A percentile compares a stretch with the other conserved stretches of the same genome.
Evolutionary conservation across 805 yeast species (phyloP).

Genomic region (Zygoascus ofunaensis): DNA sequence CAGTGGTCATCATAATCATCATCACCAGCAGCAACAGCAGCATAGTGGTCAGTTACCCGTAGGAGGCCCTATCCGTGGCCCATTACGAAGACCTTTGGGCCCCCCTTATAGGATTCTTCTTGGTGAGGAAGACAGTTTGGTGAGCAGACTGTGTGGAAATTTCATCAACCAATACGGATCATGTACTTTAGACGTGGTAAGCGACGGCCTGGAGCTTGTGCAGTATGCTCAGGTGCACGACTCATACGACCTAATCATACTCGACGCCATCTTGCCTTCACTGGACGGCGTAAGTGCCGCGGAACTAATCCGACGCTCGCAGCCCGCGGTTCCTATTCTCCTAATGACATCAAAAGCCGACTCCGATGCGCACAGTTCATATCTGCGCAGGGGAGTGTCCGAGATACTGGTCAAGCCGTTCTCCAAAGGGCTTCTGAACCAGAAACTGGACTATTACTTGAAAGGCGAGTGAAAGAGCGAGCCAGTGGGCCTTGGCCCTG

Average conservation of each 20-base stretch:
- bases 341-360: constrained; percentile 14
- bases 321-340: constrained; percentile 77
- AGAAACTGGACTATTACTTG: constrained; percentile 39
- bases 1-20: too few relatives aligned
- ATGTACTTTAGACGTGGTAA: constrained; percentile 84
- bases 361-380: constrained; percentile 28
- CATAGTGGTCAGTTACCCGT: neutral
- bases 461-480: neutral
- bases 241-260: constrained; percentile 42
- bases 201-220: constrained; percentile 87
- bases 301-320: constrained; percentile 76
- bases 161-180: constrained; percentile 72
- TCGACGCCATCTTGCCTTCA: constrained; percentile 50
- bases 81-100: neutral
- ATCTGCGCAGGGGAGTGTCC: constrained; percentile 80
- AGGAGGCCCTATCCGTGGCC: neutral
- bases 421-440: constrained; percentile 73
- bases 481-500: too few relatives aligned
- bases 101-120: constrained; percentile 30
- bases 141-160: constrained; percentile 74
- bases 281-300: constrained; percentile 67
- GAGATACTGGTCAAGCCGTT: constrained; percentile 93
- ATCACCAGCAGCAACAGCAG: neutral
- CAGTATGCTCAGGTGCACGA: constrained; percentile 59
- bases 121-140: constrained; percentile 50